Conservation (phyloP, 345 rosid species). For the Carallia brachiata region DNA sequence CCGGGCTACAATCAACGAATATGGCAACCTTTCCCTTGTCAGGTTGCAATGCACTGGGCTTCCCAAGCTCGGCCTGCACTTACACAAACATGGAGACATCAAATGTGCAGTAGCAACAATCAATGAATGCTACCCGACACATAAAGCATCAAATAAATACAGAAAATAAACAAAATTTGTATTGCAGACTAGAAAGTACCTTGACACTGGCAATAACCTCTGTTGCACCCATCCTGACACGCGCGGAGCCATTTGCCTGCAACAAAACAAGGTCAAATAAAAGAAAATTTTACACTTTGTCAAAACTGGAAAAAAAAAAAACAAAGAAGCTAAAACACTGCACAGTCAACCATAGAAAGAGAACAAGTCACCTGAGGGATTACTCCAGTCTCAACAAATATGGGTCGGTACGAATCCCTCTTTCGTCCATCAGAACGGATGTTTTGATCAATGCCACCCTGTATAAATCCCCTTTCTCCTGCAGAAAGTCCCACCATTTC, state of each 20-base stretch:
- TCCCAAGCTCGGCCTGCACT: conserved; percentile 86
- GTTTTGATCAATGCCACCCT: conserved; percentile 86
- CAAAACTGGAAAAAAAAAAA: not conserved
- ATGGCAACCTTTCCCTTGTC: conserved; percentile 80
- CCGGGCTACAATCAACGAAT: conserved; percentile 82
- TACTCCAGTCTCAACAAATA: conserved; percentile 71
- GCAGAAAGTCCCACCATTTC: conserved; percentile 76
- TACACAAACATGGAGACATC: conserved; percentile 4
- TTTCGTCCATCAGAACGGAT: conserved; percentile 79
- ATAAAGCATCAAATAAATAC: not conserved
- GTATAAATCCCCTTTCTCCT: conserved; percentile 67
- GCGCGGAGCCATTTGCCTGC: conserved; percentile 92
- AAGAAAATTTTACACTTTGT: not conserved
- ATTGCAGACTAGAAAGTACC: conserved; percentile 39
- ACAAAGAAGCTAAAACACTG: not conserved
- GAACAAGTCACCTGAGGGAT: conserved; percentile 68
- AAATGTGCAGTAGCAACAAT: not conserved
- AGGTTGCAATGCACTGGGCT: conserved; percentile 66
- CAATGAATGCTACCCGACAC: not conserved
- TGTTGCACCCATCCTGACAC: conserved; percentile 70
- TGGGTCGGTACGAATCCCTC: conserved; percentile 59
- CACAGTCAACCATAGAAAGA: not conserved
- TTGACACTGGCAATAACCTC: conserved; percentile 95
- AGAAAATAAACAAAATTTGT: not conserved
- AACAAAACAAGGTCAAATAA: conserved; percentile 1